A percentile compares a stretch with the other conserved stretches of the same genome.
Evolutionary conservation across 1,284 basidiomycete species (phyloP).

Genomic region (Sanghuangporus sanghuang): DNA sequence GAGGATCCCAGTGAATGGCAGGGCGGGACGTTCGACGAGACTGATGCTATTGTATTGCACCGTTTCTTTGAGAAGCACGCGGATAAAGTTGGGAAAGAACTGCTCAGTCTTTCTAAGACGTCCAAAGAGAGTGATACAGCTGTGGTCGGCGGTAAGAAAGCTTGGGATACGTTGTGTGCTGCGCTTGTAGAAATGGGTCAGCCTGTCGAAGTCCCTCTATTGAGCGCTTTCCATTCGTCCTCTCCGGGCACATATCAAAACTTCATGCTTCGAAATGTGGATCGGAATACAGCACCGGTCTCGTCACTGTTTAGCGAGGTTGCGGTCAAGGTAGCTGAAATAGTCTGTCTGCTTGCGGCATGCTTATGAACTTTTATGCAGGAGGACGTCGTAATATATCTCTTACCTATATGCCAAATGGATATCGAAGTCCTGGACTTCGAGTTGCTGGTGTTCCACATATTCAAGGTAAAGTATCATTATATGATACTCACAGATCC

Average conservation of each 20-base stretch:
- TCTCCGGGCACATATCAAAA: conserved; percentile 61
- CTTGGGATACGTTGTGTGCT: conserved; percentile 73
- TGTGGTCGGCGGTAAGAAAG: conserved; percentile 61
- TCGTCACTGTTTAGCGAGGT: conserved; percentile 67
- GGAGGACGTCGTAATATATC: conserved; percentile 53
- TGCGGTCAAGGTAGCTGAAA: conserved; percentile 28
- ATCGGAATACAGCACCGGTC: conserved; percentile 58
- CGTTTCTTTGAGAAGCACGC: conserved; percentile 80
- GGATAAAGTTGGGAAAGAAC: conserved; percentile 80
- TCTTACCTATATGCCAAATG: conserved; percentile 61
- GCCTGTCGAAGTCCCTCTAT: conserved; percentile 58
- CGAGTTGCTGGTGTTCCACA: conserved; percentile 78
- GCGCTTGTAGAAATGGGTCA: conserved; percentile 74
- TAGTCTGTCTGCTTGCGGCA: conserved; percentile 5
- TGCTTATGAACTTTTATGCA: conserved; percentile 23
- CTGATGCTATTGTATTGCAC: conserved; percentile 76
- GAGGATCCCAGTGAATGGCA: conserved; percentile 68
- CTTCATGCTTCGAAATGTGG: conserved; percentile 65
- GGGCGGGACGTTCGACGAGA: conserved; percentile 71
- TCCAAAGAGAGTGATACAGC: conserved; percentile 53
- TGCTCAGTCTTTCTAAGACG: conserved; percentile 67
- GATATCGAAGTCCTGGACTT: conserved; percentile 83
- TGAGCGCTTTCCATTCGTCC: conserved; percentile 43
- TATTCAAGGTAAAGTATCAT: conserved; percentile 60
- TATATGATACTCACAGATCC: neutral